Percentiles rank a stretch among this genome's conserved stretches.
phyloP scores from a whole-genome alignment of 768 basidiomycete species.

The Lentinula guzmanii region DNA sequence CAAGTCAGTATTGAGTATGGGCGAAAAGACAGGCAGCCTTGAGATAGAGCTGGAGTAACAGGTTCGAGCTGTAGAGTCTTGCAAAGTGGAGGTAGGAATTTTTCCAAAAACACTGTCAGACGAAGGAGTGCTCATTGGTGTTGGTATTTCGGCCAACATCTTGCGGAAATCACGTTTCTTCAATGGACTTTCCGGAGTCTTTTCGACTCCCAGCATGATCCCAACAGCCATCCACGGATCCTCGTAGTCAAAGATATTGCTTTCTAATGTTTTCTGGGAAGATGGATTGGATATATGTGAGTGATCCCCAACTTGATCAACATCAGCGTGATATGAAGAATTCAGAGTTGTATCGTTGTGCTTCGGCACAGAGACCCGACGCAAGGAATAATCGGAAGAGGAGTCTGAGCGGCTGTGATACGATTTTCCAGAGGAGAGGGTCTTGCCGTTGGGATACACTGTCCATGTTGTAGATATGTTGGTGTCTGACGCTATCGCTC shows the following conservation, averaged over 20 bases:
- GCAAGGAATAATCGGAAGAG: neutral
- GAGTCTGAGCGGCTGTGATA: neutral
- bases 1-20: neutral
- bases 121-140: neutral
- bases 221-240: constrained; percentile 43
- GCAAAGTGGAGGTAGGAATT: neutral
- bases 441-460: neutral
- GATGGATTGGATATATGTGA: neutral
- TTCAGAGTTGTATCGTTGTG: neutral
- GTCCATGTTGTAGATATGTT: neutral
- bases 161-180: constrained; percentile 3
- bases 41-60: too few relatives aligned
- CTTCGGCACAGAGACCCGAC: neutral
- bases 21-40: too few relatives aligned
- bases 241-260: constrained; percentile 31
- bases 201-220: constrained; percentile 26
- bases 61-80: neutral
- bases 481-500: neutral
- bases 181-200: neutral
- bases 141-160: neutral
- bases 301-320: neutral
- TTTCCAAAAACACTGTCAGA: neutral
- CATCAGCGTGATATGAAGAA: neutral
- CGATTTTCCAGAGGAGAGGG: neutral
- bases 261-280: neutral